Conservation (phyloP, 768 basidiomycete genomes). For the Tylopilus rubrobrunneus region DNA sequence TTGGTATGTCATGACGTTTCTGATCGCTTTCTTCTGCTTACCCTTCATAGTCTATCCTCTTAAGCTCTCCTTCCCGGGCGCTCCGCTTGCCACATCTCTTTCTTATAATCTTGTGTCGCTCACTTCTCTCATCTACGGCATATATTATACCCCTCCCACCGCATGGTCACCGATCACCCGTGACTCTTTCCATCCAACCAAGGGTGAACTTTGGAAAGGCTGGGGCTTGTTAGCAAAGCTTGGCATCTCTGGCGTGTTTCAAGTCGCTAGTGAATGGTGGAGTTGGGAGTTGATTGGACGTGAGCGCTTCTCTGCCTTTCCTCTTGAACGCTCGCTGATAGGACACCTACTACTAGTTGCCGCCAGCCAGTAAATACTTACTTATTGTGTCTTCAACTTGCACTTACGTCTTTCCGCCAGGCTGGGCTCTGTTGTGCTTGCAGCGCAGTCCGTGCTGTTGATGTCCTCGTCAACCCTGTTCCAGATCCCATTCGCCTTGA, state of each 20-base stretch:
- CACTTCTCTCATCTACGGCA: conserved; percentile 58
- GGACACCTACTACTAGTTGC: conserved; percentile 36
- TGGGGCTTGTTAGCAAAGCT: conserved; percentile 69
- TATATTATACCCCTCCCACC: conserved; percentile 52
- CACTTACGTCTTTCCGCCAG: conserved; percentile 34
- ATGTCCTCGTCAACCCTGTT: conserved; percentile 72
- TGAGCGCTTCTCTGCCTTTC: conserved; percentile 10
- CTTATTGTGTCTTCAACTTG: background rate
- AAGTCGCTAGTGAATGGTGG: conserved; percentile 95
- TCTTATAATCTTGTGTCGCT: conserved; percentile 82
- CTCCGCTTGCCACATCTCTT: conserved; percentile 84
- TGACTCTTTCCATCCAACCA: conserved; percentile 43
- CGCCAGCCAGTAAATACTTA: conserved; percentile 43
- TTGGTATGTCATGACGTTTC: conserved; percentile 49
- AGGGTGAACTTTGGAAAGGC: conserved; percentile 57
- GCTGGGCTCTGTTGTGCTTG: conserved; percentile 75
- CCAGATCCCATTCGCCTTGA: conserved; percentile 80
- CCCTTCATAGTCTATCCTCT: conserved; percentile 40
- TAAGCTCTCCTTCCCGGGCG: conserved; percentile 86
- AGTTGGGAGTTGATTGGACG: conserved; percentile 83
- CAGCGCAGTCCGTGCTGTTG: conserved; percentile 84
- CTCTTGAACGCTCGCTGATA: background rate
- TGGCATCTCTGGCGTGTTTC: conserved; percentile 77
- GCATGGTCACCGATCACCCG: conserved; percentile 63
- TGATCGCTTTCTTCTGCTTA: conserved; percentile 1